These are phyloP conservation scores for Leishmania mexicana DNA, from an alignment of 208 protist genomes.

Conservation along the genomic window DNA sequence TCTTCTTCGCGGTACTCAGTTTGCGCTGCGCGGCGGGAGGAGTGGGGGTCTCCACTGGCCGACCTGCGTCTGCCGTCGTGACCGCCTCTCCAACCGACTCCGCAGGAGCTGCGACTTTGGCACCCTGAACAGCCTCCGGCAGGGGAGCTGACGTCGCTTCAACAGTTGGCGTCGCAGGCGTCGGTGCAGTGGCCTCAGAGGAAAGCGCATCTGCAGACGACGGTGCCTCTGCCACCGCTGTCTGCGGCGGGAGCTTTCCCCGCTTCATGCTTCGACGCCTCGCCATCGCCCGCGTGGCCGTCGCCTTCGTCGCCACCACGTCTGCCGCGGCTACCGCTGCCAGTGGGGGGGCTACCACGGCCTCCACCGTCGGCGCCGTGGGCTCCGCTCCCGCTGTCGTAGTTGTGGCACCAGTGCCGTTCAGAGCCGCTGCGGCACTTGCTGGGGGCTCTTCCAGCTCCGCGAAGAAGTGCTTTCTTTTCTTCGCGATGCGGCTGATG, in stretches of 20 bases:
- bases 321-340: neutral
- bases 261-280: neutral
- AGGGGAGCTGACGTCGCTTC: neutral
- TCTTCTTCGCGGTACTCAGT: slow-evolving; percentile 1
- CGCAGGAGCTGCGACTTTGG: neutral
- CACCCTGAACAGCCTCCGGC: neutral
- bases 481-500: neutral
- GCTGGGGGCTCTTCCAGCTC: neutral
- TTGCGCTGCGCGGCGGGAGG: slow-evolving; percentile 8
- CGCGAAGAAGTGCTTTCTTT: neutral
- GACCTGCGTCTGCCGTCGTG: neutral
- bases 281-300: neutral
- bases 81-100: neutral
- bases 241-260: neutral
- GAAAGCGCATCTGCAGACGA: neutral
- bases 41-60: neutral
- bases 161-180: neutral
- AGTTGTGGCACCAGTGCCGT: neutral
- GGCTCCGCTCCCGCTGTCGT: neutral
- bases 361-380: neutral
- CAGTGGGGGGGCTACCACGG: neutral
- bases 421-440: neutral
- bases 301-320: neutral
- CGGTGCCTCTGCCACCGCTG: slow-evolving; percentile 1
- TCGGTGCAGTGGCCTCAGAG: neutral